Base-by-base conservation (phyloP, 2,329 filamentous ascomycete species). In the Trichoderma endophyticum region DNA sequence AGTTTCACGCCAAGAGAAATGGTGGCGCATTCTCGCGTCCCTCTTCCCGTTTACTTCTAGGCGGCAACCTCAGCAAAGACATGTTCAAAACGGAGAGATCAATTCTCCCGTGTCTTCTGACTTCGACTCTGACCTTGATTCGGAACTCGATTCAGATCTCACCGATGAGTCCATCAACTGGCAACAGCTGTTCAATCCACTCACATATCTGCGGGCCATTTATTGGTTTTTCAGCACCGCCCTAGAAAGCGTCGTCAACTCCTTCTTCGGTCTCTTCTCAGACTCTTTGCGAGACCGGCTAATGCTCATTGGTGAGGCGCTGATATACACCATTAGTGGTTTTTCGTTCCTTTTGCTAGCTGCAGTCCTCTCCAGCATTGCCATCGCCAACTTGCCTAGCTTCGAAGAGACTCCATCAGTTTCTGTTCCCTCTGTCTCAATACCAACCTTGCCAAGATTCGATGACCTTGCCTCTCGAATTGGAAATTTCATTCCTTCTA, bases 111-210 rank as follows among this genome's bases (percentile, higher is more conserved):
- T 54, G 39, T 69, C n/a, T 18, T 68, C 65, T 12, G 51, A 59
- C 18, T 14, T 59, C 7, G 65, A 56, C 7, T 68, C 54, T 32
- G 65, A 68, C 24, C 54, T 63, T 3, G 60, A 74, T 21, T 76
- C 76, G 9, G 71, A 76, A 30, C 72, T 73, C 0, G 73, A 74
- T 36, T 69, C 66, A 0, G 71, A 75, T 3, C 24, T 73, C 15
- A 74, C 71, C 18, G 70, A 74, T 7, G 73, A 36, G 1, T 61
- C 57, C 15, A 71, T 77, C 39, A 78, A 77, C 75, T 75, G 75
- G 73, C 75, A 75, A 24, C 75, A 75, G 21, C 72, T 81, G 3
- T 62, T 81, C 4, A 77, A 81, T 32, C 81, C 80, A 0, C 74
- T 76, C 70, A 81, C 79, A 6, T 82, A 82, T 34, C 6, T 81